Base-by-base conservation (phyloP, 768 basidiomycete genomes). In the Sutorius australiensis region DNA sequence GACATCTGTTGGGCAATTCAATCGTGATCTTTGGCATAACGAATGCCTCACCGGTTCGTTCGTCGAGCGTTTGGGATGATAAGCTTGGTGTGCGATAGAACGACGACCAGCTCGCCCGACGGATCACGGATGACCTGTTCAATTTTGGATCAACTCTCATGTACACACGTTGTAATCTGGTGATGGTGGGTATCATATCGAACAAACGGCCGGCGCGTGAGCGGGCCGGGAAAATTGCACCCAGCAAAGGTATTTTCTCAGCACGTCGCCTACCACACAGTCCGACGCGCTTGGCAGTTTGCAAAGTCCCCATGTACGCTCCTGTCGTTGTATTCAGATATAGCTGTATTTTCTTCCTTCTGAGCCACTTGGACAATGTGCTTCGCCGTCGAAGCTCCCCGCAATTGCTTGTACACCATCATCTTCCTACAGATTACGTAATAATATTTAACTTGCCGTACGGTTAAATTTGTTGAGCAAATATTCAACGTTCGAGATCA, bases 1-100 rank as follows among this genome's bases (percentile, higher is more conserved):
- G 64, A 53, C 70, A 70, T 70, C 51, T 50, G 42, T 24, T 30
- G 37, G n/a, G 13, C 32, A 19, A 38, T 27, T 61, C 45, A 50
- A 21, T 16, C 9, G 37, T 1, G 10, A 16, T 17, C 46, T 10
- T 33, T 12, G 10, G n/a, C 34, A 6, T 38, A 14, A 12, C n/a
- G 31, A 28, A 14, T 16, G 11, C 17, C 55, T 48, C 46, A 56
- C 55, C 2, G 11, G 13, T 40, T 31, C 14, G 34, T 21, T 47
- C 16, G 37, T 38, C 12, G 21, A 34, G 8, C 9, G 27, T 32
- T 28, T 28, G 34, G 21, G 53, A 24, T 13, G 34, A 10, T 36
- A 34, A 14, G 27, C n/a, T 41, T 17, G 38, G 32, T 19, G 38
- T 24, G 30, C 32, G 32, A 21, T 10, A n/a, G 13, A 21, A 17